Conservation (phyloP, 306 rosid genomes). For the Trifolium fragiferum region DNA sequence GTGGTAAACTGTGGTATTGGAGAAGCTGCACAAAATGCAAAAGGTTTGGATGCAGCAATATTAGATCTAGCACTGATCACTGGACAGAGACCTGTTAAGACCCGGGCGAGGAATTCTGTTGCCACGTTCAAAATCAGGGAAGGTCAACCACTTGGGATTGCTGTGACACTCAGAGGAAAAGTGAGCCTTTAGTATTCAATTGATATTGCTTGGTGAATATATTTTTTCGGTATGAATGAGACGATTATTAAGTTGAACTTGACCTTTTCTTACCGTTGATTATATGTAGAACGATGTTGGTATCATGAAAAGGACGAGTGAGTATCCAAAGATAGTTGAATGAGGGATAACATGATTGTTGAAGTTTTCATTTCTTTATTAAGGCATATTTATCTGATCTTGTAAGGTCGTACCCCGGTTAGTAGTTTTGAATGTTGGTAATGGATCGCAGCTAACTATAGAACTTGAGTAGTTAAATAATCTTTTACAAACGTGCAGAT, state of each 20-base stretch:
- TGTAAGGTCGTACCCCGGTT: background rate
- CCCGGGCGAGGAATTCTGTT: constrained; percentile 79
- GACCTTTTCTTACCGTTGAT: constrained; percentile 14
- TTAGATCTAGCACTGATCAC: constrained; percentile 86
- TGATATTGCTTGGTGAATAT: constrained; percentile 9
- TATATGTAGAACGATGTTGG: constrained; percentile 14
- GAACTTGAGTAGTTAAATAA: constrained; percentile 24
- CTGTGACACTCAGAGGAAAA: constrained; percentile 88
- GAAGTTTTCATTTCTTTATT: constrained; percentile 26
- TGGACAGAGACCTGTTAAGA: constrained; percentile 92
- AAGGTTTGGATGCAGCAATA: constrained; percentile 93
- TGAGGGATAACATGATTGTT: background rate
- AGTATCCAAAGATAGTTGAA: too few relatives aligned
- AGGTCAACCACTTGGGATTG: constrained; percentile 98
- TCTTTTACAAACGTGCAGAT: constrained; percentile 14
- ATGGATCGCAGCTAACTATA: constrained; percentile 8
- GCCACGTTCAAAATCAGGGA: constrained; percentile 98
- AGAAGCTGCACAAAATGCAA: constrained; percentile 95
- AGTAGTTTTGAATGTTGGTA: constrained; percentile 8
- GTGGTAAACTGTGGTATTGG: constrained; percentile 98
- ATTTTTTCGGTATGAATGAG: constrained; percentile 18
- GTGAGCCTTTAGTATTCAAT: constrained; percentile 54
- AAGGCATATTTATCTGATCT: constrained; percentile 13
- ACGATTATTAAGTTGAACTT: background rate
- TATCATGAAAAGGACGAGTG: background rate